A percentile compares a stretch with the other conserved stretches of the same genome.
Conservation (phyloP, 371 early-diverging fungal genomes). For the Zopfochytrium polystomum region DNA sequence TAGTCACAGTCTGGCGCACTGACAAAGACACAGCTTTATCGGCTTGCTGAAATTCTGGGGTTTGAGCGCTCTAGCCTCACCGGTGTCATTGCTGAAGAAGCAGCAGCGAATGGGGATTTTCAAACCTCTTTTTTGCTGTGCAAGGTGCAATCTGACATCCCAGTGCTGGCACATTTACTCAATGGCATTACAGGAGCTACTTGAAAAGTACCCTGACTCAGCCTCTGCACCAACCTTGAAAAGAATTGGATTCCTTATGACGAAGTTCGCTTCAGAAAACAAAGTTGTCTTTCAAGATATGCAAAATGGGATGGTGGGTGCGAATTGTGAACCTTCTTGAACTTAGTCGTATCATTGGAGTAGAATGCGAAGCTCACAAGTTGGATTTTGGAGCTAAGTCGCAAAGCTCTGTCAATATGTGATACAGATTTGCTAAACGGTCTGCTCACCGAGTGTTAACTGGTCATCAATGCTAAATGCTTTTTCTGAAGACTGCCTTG, state of each 20-base stretch:
- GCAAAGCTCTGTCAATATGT: slow-evolving; percentile 34
- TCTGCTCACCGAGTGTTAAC: slow-evolving; percentile 5
- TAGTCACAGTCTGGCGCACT: slow-evolving; percentile 8
- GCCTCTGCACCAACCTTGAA: slow-evolving; percentile 27
- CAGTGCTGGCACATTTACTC: background rate
- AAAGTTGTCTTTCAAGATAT: slow-evolving; percentile 26
- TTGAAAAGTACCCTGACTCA: slow-evolving; percentile 31
- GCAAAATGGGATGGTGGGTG: slow-evolving; percentile 18
- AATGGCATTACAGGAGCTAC: slow-evolving; percentile 27
- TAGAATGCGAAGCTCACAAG: slow-evolving; percentile 31
- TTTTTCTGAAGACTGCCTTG: slow-evolving; percentile 25
- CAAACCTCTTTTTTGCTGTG: slow-evolving; percentile 33
- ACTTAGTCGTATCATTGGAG: slow-evolving; percentile 8
- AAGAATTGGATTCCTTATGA: slow-evolving; percentile 29
- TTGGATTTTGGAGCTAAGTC: slow-evolving; percentile 35
- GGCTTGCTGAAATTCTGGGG: slow-evolving; percentile 37
- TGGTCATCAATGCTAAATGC: background rate
- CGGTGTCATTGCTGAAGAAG: slow-evolving; percentile 41
- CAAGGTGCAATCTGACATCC: slow-evolving; percentile 16
- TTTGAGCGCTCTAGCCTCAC: slow-evolving; percentile 30
- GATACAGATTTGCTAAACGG: slow-evolving; percentile 24
- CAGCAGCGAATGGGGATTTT: slow-evolving; percentile 39
- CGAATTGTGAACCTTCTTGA: too few species aligned
- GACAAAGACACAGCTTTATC: background rate
- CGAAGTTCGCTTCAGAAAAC: slow-evolving; percentile 27